Base-by-base conservation (phyloP, 2,329 filamentous ascomycete genomes). In the Ophiocordyceps camponoti-saundersi region DNA sequence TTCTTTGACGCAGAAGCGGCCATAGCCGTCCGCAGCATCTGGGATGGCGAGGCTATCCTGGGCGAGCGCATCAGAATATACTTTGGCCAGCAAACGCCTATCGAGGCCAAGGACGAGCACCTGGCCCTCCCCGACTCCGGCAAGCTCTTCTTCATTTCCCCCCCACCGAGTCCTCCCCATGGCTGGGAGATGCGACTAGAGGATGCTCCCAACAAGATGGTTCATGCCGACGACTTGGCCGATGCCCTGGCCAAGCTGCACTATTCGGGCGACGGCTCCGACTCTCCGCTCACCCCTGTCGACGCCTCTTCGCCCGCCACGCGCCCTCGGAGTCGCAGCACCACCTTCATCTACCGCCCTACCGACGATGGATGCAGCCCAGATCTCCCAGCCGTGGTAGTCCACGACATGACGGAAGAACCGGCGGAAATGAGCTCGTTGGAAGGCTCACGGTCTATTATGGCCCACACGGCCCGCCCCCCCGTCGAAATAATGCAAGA, bases 21-120 rank as follows among this genome's bases (percentile, higher is more conserved):
- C 48, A 78, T 85, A 55, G 69, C 71, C 48, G 82, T 90, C 48
- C 80, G 83, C 52, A 69, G 77, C 53, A 70, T 81, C 47, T 84
- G 87, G 64, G 84, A 92, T 57, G 80, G 81, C 55, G 81, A 88
- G 64, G 67, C 68, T 22, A 71, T 90, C 53, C 75, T 89, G 65
- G 85, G 83, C 55, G 71, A 80, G 61, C 70, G 72, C 47, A 74
- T 82, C 55, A 73, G 75, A 52, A 75, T 87, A 55, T 88, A 81
- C 67, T 83, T 80, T 54, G 79, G 80, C 55, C 71, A 77, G 57
- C 64, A 68, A 44, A 82, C 79, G 0, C 68, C 73, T n/a, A 61
- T 80, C 46, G 64, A 75, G 54, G 60, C 64, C 48, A 62, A 66
- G 49, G 70, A 79, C 55, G 69, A 73, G 54, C 77, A 80, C 56